These are phyloP conservation scores for Coriolopsis trogii DNA, from an alignment of 1,284 basidiomycete genomes.

Conservation along the genomic window DNA sequence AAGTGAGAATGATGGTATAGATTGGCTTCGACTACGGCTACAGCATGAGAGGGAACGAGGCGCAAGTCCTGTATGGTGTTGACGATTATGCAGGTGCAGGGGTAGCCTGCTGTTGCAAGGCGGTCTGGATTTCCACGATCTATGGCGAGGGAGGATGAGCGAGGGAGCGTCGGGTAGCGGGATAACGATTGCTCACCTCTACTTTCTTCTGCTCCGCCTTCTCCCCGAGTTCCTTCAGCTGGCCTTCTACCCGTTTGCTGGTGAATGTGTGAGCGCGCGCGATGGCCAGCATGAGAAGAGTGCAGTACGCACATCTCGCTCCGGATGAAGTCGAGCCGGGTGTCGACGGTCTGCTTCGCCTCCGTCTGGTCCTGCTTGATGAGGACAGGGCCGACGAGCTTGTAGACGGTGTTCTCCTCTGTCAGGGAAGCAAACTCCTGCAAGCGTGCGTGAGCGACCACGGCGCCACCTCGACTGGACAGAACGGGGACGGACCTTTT, in stretches of 20 bases:
- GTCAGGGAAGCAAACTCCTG: constrained; percentile 87
- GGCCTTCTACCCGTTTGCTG: constrained; percentile 81
- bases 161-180: not conserved
- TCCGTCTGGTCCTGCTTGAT: constrained; percentile 90
- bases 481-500: constrained; percentile 61
- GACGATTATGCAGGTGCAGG: constrained; percentile 12
- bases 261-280: not conserved
- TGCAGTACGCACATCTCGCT: constrained; percentile 78
- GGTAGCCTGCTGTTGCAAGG: constrained; percentile 46
- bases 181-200: constrained; percentile 57
- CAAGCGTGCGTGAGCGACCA: not conserved
- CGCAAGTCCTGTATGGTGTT: too few relatives aligned
- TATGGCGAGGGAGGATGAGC: constrained; percentile 29
- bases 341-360: constrained; percentile 89
- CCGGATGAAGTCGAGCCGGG: constrained; percentile 89
- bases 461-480: not conserved
- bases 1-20: too few relatives aligned
- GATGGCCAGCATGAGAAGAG: not conserved
- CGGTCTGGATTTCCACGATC: constrained; percentile 67
- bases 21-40: too few relatives aligned
- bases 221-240: constrained; percentile 75
- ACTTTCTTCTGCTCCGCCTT: constrained; percentile 79
- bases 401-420: constrained; percentile 84
- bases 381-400: constrained; percentile 90
- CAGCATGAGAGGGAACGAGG: too few relatives aligned